Evolutionary conservation across 2,329 filamentous ascomycete species (phyloP).

Genomic region (Pseudocercospora fuligena): DNA sequence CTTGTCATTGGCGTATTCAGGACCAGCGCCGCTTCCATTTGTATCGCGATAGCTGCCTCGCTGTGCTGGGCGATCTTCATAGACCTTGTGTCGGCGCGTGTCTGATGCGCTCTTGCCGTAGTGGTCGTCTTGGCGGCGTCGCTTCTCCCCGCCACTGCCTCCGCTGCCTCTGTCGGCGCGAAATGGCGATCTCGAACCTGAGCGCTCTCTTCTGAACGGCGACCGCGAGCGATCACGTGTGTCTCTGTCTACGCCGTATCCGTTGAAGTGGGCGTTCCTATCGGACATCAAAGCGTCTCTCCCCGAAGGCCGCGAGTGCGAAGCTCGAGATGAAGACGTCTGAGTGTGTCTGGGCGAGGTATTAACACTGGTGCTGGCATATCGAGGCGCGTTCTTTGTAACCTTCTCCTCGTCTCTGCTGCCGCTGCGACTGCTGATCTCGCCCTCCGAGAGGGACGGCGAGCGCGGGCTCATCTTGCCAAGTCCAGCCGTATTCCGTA

Average conservation of each 20-base stretch:
- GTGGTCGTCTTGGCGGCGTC: constrained; percentile 67
- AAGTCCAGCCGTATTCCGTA: constrained; percentile 5
- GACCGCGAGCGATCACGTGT: constrained; percentile 52
- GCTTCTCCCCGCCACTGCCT: constrained; percentile 61
- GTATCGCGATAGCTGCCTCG: constrained; percentile 42
- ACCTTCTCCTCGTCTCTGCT: constrained; percentile 77
- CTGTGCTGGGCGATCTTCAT: constrained; percentile 58
- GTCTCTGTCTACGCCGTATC: constrained; percentile 41
- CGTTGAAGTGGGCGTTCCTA: constrained; percentile 37
- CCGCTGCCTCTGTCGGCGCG: constrained; percentile 30
- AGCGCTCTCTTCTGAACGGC: constrained; percentile 55
- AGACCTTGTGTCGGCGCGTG: constrained; percentile 64
- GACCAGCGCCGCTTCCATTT: neutral
- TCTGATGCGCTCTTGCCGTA: constrained; percentile 58
- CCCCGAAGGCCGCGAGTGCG: constrained; percentile 24
- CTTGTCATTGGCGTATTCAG: constrained; percentile 29
- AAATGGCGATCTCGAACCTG: constrained; percentile 38
- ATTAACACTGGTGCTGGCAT: constrained; percentile 86
- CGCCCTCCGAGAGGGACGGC: constrained; percentile 84
- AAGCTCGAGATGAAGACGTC: constrained; percentile 42
- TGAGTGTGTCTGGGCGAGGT: constrained; percentile 74
- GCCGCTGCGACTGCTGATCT: constrained; percentile 62
- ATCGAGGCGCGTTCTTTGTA: constrained; percentile 70
- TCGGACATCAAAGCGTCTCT: constrained; percentile 28
- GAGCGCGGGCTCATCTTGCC: constrained; percentile 49